phyloP scores from a whole-genome alignment of 805 yeast genomes.

The Ogataea nitratoaversa region DNA sequence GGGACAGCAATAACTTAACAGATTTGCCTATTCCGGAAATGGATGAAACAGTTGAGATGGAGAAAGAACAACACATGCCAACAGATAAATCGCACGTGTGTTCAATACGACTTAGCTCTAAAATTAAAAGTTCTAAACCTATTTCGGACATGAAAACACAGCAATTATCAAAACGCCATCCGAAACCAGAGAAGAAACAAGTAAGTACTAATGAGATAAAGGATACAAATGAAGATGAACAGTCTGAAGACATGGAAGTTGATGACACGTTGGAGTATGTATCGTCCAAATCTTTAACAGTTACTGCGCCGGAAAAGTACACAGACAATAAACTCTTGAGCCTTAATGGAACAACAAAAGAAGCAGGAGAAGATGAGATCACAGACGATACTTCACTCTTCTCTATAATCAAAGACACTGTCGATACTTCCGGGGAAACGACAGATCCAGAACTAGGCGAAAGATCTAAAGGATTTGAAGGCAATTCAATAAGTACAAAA shows the following conservation, averaged over 20 bases:
- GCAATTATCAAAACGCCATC: too few species aligned
- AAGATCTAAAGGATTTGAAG: too few species aligned
- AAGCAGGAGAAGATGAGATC: too few species aligned
- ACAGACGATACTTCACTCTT: too few species aligned
- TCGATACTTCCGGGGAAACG: background rate
- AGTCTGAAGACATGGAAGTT: background rate
- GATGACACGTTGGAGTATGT: background rate
- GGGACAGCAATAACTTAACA: background rate
- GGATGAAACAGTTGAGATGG: background rate
- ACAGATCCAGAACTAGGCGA: slow-evolving; percentile 15
- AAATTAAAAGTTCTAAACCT: too few species aligned
- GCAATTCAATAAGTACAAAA: too few species aligned
- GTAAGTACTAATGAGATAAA: background rate
- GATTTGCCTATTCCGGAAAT: slow-evolving; percentile 2
- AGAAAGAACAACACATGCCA: background rate
- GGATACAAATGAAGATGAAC: background rate
- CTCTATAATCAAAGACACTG: too few species aligned
- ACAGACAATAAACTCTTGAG: too few species aligned
- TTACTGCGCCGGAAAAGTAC: too few species aligned
- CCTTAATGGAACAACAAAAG: too few species aligned
- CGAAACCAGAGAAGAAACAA: slow-evolving; percentile 2
- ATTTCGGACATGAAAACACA: background rate
- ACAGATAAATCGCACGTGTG: too few species aligned
- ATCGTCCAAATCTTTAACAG: background rate
- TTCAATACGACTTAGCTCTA: too few species aligned